Evolutionary conservation across 2,329 filamentous ascomycete genomes (phyloP), one percentile per base, ranked within the genome.

Genomic region (Fusarium musae): DNA sequence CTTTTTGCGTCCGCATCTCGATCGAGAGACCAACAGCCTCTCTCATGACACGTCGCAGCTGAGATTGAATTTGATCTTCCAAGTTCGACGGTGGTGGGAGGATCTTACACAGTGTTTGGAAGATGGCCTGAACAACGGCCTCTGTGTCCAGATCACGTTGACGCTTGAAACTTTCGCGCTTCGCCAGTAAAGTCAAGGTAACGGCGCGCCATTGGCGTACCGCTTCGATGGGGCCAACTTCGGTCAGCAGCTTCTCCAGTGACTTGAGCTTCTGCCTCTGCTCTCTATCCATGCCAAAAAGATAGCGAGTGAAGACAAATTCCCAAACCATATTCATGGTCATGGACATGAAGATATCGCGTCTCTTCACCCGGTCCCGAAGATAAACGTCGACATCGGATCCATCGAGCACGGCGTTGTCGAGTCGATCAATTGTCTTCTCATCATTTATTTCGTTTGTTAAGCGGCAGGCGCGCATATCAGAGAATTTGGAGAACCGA

Each of bases 241-340:
- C 96, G 26, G 89, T 89, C 36, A 99, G 88, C 43, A 93, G 92
- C 86, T 97, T 98, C 84, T 99, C 97, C 13, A 99, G 89, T 39
- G 93, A 91, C 85, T 99, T 98, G 81, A 99, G 92, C 83, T 98
- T 98, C 83, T 98, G 95, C 77, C 96, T 91, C 83, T 99, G 96
- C 83, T 98, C 96, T 77, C 95, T 90, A 81, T 99, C 96, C 94
- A 99, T 97, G 78, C 96, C 96, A 81, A 99, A 99, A 32, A 99
- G 91, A 82, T 99, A 99, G 73, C 96, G 91, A 13, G 96, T 98
- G 81, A 99, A 99, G 80, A 99, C 92, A 79, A 97, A 98, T 83
- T 99, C 96, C 95, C 95, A 99, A 58, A 99, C 92, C 95, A 99
- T 98, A 70, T 93, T 96, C 95, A 98, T 98, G 63, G 96, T 94